These are phyloP conservation scores for Alloteropsis angusta DNA, from an alignment of 202 grass and related monocot species.

Conservation along the genomic window DNA sequence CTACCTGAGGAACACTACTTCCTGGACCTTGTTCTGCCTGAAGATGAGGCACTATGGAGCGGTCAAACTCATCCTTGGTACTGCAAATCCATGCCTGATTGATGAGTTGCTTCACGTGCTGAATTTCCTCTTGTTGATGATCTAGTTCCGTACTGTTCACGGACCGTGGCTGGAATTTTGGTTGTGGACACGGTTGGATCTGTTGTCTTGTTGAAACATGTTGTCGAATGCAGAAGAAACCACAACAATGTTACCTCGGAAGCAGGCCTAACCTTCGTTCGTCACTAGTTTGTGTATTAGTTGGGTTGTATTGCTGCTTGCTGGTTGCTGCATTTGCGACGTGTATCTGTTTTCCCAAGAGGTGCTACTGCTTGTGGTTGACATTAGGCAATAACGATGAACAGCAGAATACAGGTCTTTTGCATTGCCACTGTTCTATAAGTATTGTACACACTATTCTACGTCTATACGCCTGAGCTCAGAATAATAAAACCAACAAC, in stretches of 20 bases:
- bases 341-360: not conserved
- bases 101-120: not conserved
- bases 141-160: not conserved
- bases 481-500: not conserved
- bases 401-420: no score
- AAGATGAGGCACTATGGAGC: not conserved
- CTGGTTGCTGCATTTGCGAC: not conserved
- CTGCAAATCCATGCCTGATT: not conserved
- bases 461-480: not conserved
- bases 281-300: not conserved
- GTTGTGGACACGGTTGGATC: not conserved
- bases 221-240: not conserved
- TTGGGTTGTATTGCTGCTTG: not conserved
- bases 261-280: not conserved
- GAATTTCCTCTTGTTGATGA: not conserved
- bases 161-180: not conserved
- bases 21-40: not conserved
- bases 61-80: not conserved
- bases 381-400: no score
- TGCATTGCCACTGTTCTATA: not conserved
- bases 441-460: not conserved
- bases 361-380: no score
- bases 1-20: not conserved
- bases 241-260: not conserved
- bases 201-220: not conserved